phyloP scores from a whole-genome alignment of 2,329 filamentous ascomycete species.

The Diaporthe destruens region DNA sequence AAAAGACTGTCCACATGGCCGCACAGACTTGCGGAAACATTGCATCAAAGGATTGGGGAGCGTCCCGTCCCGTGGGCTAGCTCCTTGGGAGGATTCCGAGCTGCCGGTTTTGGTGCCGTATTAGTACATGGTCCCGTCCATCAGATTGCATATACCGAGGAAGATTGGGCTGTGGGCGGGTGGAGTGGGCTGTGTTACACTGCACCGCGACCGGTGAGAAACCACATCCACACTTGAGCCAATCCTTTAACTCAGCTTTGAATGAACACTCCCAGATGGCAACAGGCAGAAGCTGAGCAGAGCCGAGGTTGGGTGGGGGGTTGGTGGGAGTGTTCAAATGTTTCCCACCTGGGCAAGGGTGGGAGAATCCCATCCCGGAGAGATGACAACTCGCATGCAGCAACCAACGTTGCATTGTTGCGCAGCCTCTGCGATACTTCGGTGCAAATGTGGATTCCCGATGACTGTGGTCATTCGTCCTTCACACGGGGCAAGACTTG shows the following conservation, averaged over 20 bases:
- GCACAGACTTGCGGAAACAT: slow-evolving; percentile 2
- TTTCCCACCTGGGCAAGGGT: not conserved
- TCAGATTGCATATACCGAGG: not conserved
- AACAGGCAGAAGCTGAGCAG: not conserved
- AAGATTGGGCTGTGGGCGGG: not conserved
- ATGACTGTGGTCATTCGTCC: not conserved
- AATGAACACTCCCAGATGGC: no score
- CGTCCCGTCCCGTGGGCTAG: slow-evolving; percentile 10
- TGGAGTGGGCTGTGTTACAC: not conserved
- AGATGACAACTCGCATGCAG: slow-evolving; percentile 13
- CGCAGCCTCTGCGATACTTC: not conserved
- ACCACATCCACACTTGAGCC: no score
- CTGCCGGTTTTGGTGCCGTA: no score
- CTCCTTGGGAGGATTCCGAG: not conserved
- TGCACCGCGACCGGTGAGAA: not conserved
- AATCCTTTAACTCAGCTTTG: not conserved
- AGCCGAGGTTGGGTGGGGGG: not conserved
- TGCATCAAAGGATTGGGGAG: not conserved
- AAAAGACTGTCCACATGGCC: not conserved
- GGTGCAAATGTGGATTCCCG: not conserved
- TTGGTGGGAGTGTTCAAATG: no score
- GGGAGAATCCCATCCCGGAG: not conserved
- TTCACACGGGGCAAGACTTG: not conserved
- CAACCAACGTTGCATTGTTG: not conserved
- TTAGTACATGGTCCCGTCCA: not conserved